Conservation (phyloP, 2,329 filamentous ascomycete species). For the Calonectria pteridis region DNA sequence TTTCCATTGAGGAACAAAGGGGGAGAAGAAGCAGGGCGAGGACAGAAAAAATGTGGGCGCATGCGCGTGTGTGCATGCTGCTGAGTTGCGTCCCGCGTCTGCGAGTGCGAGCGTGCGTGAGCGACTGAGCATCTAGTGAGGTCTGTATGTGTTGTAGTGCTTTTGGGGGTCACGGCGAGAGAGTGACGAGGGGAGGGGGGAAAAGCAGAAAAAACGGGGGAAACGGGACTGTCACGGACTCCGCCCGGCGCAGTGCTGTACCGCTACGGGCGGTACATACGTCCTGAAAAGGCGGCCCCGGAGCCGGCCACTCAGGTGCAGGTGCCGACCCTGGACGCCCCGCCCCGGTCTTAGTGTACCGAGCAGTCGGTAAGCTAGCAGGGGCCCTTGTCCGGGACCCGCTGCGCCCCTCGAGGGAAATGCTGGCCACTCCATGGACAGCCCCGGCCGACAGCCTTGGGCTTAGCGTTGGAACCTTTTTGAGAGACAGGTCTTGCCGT, state of each 20-base stretch:
- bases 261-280: constrained; percentile 31
- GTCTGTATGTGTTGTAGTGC: not conserved
- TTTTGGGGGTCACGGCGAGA: not conserved
- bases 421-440: not conserved
- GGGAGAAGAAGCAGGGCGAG: not conserved
- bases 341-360: constrained; percentile 48
- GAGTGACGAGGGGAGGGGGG: not conserved
- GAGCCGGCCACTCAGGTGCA: constrained; percentile 44
- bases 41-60: not conserved
- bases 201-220: not conserved
- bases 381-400: constrained; percentile 2
- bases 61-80: not conserved
- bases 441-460: constrained; percentile 25
- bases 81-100: not conserved
- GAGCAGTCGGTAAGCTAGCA: constrained; percentile 53
- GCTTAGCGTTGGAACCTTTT: not conserved
- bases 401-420: constrained; percentile 22
- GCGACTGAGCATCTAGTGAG: not conserved
- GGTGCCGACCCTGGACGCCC: constrained; percentile 32
- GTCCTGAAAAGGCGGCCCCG: constrained; percentile 38
- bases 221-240: constrained; percentile 19
- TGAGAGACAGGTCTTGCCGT: constrained; percentile 21
- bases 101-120: not conserved
- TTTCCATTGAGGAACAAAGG: not conserved
- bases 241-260: constrained; percentile 23